These are phyloP conservation scores for Candida koratica DNA, from an alignment of 805 yeast species.

Conservation along the genomic window DNA sequence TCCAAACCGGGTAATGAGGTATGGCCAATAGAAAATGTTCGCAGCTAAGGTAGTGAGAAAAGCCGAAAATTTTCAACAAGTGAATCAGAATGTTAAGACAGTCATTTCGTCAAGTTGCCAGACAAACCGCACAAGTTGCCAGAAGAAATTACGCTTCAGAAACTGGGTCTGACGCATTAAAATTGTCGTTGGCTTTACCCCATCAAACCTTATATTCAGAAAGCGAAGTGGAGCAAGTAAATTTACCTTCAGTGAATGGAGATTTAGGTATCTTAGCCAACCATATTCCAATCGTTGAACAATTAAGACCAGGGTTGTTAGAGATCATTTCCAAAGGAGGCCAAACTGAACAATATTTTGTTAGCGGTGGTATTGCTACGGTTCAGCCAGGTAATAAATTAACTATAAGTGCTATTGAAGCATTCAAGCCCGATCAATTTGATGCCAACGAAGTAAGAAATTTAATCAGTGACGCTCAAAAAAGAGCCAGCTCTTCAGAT, in stretches of 20 bases:
- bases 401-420: constrained; percentile 91
- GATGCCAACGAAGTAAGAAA: constrained; percentile 73
- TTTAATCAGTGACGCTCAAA: constrained; percentile 89
- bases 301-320: constrained; percentile 91
- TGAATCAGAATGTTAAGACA: constrained; percentile 53
- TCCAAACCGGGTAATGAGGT: constrained; percentile 27
- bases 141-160: constrained; percentile 92
- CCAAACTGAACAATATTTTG: constrained; percentile 76
- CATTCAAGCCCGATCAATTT: constrained; percentile 85
- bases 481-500: constrained; percentile 79
- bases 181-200: constrained; percentile 87
- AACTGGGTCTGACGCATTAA: constrained; percentile 63
- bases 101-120: constrained; percentile 56
- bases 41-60: constrained; percentile 4
- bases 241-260: constrained; percentile 93
- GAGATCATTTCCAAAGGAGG: constrained; percentile 79
- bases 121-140: constrained; percentile 52
- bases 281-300: constrained; percentile 97
- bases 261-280: constrained; percentile 95
- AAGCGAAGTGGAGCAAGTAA: constrained; percentile 67
- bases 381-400: constrained; percentile 92
- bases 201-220: constrained; percentile 66
- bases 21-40: constrained; percentile 31
- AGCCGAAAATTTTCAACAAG: constrained; percentile 12
- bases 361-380: constrained; percentile 94